These are phyloP conservation scores for Candida mattraensis DNA, from an alignment of 805 yeast species.

Conservation along the genomic window DNA sequence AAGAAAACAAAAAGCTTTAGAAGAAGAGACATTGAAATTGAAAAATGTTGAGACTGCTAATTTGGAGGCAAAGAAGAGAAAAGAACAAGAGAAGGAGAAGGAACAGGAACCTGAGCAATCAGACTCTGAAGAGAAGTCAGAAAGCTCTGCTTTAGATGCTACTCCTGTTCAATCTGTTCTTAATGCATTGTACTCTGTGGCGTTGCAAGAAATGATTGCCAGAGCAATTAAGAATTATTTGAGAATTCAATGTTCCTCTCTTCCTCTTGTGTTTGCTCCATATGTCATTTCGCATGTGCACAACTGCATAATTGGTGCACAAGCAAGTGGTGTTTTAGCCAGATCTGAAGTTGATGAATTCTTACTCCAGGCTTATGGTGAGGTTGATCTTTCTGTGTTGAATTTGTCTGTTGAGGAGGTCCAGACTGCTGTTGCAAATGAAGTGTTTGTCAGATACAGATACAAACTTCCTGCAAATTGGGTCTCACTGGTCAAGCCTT, in stretches of 20 bases:
- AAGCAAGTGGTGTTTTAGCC: slow-evolving; percentile 40
- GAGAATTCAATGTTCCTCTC: slow-evolving; percentile 42
- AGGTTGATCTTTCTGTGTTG: slow-evolving; percentile 43
- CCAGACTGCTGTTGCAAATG: slow-evolving; percentile 43
- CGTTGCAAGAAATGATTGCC: slow-evolving; percentile 70
- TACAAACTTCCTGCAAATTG: slow-evolving; percentile 52
- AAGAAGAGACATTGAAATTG: slow-evolving; percentile 33
- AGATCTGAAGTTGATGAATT: slow-evolving; percentile 45
- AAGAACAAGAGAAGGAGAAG: slow-evolving; percentile 32
- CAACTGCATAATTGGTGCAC: slow-evolving; percentile 63
- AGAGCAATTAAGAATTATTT: slow-evolving; percentile 78
- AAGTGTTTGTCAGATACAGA: slow-evolving; percentile 66
- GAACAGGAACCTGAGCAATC: slow-evolving; percentile 34
- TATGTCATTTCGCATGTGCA: slow-evolving; percentile 67
- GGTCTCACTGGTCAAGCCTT: slow-evolving; percentile 37
- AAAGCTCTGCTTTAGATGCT: slow-evolving; percentile 39
- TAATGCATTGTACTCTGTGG: slow-evolving; percentile 45
- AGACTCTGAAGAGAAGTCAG: slow-evolving; percentile 31
- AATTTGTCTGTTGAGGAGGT: slow-evolving; percentile 44
- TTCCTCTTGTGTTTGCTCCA: slow-evolving; percentile 59
- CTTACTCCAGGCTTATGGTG: slow-evolving; percentile 41
- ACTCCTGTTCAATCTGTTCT: slow-evolving; percentile 44
- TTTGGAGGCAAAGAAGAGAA: slow-evolving; percentile 28
- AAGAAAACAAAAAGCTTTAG: slow-evolving; percentile 28
- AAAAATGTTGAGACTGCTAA: slow-evolving; percentile 14